Percentiles rank a stretch among this genome's conserved stretches.
phyloP scores from a whole-genome alignment of 805 yeast species.

The Torulaspora maleeae region DNA sequence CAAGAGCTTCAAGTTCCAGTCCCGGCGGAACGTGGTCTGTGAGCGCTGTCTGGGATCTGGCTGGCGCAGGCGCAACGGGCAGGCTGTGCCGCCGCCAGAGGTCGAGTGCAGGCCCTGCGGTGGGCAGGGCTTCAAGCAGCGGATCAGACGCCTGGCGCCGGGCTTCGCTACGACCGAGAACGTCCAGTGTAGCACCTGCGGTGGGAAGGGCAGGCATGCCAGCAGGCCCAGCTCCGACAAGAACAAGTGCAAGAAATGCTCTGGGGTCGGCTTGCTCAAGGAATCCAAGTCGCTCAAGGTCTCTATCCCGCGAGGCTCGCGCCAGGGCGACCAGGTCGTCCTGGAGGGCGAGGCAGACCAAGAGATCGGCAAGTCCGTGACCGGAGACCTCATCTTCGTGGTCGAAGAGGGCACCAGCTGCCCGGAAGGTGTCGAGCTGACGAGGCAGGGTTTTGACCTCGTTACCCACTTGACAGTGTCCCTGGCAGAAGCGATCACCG shows the following conservation, averaged over 20 bases:
- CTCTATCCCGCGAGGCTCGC: conserved; percentile 67
- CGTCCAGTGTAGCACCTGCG: conserved; percentile 62
- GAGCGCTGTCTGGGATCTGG: conserved; percentile 72
- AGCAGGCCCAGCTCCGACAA: conserved; percentile 36
- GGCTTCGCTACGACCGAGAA: conserved; percentile 66
- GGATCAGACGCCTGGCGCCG: conserved; percentile 62
- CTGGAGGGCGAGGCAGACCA: conserved; percentile 73
- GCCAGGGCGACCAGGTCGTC: conserved; percentile 54
- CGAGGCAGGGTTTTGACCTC: conserved; percentile 59
- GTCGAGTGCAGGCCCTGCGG: conserved; percentile 58
- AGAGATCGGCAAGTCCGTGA: conserved; percentile 52
- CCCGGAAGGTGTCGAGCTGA: conserved; percentile 38
- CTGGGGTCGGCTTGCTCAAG: conserved; percentile 55
- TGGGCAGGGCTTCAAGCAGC: conserved; percentile 63
- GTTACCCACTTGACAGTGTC: conserved; percentile 56
- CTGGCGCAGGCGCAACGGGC: conserved; percentile 40
- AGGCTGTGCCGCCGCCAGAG: conserved; percentile 42
- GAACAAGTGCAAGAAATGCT: conserved; percentile 74
- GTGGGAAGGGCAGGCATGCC: conserved; percentile 57
- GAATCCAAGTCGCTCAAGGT: conserved; percentile 74
- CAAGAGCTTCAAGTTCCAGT: conserved; percentile 66
- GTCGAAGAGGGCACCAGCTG: conserved; percentile 48
- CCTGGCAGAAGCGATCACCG: conserved; percentile 78
- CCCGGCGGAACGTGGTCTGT: conserved; percentile 71
- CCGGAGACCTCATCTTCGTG: conserved; percentile 74